Base-by-base conservation (phyloP, 352 stramenopile genomes). In the Globisporangium rhizosaccharum region DNA sequence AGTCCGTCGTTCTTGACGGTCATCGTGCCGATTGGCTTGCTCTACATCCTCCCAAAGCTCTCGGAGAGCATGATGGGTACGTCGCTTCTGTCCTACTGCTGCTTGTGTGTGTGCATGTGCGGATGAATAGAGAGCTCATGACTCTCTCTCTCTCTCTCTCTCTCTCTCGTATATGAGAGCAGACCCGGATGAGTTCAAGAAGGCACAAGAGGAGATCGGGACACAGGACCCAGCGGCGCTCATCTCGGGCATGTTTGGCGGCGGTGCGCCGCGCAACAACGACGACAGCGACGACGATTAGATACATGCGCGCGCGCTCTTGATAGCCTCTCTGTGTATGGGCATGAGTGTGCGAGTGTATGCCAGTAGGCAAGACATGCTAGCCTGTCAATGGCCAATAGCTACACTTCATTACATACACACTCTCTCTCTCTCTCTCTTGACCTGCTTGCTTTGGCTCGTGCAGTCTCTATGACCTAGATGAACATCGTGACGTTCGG, bases 181-280 rank as follows among this genome's bases (percentile, higher is more conserved):
- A 91, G 84, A 94, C 56, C 84, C 84, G 0, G 84, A 94, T 46
- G 84, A 94, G 53, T 87, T 90, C 70, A 94, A 94, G 71, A 89
- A 92, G 59, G 84, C 82, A 10, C 84, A 94, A 58, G 84, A 92
- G 56, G 84, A 94, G 51, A 88, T 94, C 59, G 84, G 80, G 23
- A 73, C 79, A 12, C 66, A 85, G 42, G 80, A 94, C 61, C 84
- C 84, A 11, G 76, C 76, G 33, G 71, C 79, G 28, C 62, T 94
- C 47, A 68, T 94, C 51, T 73, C 72, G 45, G 76, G 79, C 11
- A 90, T 94, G 71, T 82, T 94, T 53, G 84, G 84, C 36, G 83
- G 83, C 33, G 80, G 67, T 17, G 33, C 44, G 8, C 11, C 42
- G 23, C 66, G 73, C 51, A 50, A 57, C 44, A 79, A 79, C 41